A percentile compares a stretch with the other conserved stretches of the same genome.
Evolutionary conservation across 2,329 filamentous ascomycete genomes (phyloP).

Genomic region (Alternaria ventricosa): DNA sequence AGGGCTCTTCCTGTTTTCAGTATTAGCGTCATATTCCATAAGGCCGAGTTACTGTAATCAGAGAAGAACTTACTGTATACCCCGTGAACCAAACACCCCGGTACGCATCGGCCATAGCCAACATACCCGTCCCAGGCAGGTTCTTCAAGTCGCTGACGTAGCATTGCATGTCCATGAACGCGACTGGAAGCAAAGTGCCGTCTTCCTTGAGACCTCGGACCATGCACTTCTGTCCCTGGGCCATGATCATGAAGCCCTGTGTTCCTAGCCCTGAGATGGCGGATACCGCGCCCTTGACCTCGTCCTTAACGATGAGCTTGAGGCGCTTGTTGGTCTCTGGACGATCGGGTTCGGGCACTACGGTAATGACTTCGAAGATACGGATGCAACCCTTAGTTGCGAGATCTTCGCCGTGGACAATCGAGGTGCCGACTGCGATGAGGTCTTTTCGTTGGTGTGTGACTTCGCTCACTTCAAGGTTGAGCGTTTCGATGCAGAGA

Average conservation of each 20-base stretch:
- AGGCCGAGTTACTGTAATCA: neutral
- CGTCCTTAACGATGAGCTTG: conserved; percentile 86
- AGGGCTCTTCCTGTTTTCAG: conserved; percentile 76
- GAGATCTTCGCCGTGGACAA: conserved; percentile 88
- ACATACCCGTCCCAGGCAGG: conserved; percentile 81
- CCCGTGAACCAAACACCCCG: conserved; percentile 97
- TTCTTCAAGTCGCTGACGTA: conserved; percentile 88
- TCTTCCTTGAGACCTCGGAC: conserved; percentile 95
- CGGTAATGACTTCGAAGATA: conserved; percentile 88
- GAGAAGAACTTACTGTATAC: conserved; percentile 67
- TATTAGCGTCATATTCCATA: conserved; percentile 15
- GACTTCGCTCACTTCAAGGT: conserved; percentile 87
- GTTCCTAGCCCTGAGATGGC: conserved; percentile 83
- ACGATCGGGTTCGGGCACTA: conserved; percentile 85
- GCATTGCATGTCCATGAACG: conserved; percentile 97
- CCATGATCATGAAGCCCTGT: conserved; percentile 85
- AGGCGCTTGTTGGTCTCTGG: conserved; percentile 87
- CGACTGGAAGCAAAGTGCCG: conserved; percentile 87
- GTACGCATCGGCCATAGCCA: conserved; percentile 85
- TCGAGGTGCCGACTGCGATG: conserved; percentile 82
- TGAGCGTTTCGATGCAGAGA: conserved; percentile 81
- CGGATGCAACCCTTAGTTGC: conserved; percentile 84
- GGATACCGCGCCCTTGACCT: conserved; percentile 91
- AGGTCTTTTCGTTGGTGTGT: conserved; percentile 86
- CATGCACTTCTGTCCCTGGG: conserved; percentile 97